A percentile compares a stretch with the other conserved stretches of the same genome.
These are phyloP conservation scores for Tolypocladium sp. DNA, from an alignment of 2,329 filamentous ascomycete species.

Conservation along the genomic window DNA sequence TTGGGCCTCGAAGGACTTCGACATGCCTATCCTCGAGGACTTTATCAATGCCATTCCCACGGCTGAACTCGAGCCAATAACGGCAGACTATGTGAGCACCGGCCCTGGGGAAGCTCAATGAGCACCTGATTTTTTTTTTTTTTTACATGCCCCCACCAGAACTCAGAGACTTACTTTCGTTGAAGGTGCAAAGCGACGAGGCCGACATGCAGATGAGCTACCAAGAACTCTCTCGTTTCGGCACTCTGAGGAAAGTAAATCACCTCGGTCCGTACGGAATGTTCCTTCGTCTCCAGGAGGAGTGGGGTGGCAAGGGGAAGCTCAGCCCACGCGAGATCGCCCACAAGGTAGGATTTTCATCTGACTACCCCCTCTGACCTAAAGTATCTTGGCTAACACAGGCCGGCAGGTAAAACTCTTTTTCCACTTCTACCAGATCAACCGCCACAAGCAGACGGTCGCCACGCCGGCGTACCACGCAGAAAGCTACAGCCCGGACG, in stretches of 20 bases:
- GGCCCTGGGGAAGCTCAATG: too few relatives aligned
- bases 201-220: not conserved
- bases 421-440: not conserved
- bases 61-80: not conserved
- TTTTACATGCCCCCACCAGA: not conserved
- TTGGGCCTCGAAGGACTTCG: not conserved
- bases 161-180: not conserved
- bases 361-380: not conserved
- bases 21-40: not conserved
- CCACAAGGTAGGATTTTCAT: not conserved
- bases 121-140: too few relatives aligned
- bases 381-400: not conserved
- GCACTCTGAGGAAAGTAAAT: not conserved
- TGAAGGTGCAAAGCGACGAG: not conserved
- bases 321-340: not conserved
- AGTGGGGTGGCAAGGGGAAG: not conserved
- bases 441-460: not conserved
- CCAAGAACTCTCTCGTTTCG: not conserved
- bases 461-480: not conserved
- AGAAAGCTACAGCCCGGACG: not conserved
- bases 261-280: not conserved
- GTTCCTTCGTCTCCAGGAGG: not conserved
- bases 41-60: not conserved
- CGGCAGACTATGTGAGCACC: not conserved
- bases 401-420: not conserved